Evolutionary conservation across 148 eudicot genomes (phyloP).

Genomic region (Silene conica): DNA sequence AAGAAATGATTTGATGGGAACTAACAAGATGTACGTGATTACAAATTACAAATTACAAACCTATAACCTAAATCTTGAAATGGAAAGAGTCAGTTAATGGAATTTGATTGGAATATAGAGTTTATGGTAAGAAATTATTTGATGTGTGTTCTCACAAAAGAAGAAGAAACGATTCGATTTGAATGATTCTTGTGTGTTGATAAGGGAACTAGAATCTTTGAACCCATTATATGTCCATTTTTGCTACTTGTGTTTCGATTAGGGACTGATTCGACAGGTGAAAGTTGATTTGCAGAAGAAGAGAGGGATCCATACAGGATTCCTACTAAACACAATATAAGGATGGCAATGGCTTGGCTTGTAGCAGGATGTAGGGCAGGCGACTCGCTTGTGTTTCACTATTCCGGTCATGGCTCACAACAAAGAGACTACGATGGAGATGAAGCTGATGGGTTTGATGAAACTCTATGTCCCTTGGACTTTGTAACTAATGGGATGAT

Average conservation of each 20-base stretch:
- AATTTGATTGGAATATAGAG: not conserved
- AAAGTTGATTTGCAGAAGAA: slow-evolving; percentile 62
- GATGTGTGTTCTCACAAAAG: not conserved
- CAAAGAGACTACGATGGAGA: slow-evolving; percentile 64
- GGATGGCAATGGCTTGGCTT: slow-evolving; percentile 89
- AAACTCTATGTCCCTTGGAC: slow-evolving; percentile 91
- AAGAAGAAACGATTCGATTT: not conserved
- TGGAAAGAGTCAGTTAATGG: not conserved
- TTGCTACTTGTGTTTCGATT: too few species aligned
- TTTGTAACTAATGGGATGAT: slow-evolving; percentile 91
- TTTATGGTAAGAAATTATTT: not conserved
- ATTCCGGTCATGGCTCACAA: slow-evolving; percentile 92
- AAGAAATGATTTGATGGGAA: too few species aligned
- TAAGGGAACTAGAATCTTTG: not conserved
- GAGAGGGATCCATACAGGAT: slow-evolving; percentile 74
- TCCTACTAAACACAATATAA: slow-evolving; percentile 77
- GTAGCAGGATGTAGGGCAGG: slow-evolving; percentile 87
- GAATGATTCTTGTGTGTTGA: not conserved
- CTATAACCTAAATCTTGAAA: too few species aligned
- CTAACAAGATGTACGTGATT: too few species aligned
- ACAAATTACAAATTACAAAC: too few species aligned
- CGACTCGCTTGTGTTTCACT: slow-evolving; percentile 87
- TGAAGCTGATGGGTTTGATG: slow-evolving; percentile 93
- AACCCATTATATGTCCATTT: not conserved
- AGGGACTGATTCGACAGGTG: not conserved